phyloP scores from a whole-genome alignment of 306 rosid genomes.

The Rosa persica region DNA sequence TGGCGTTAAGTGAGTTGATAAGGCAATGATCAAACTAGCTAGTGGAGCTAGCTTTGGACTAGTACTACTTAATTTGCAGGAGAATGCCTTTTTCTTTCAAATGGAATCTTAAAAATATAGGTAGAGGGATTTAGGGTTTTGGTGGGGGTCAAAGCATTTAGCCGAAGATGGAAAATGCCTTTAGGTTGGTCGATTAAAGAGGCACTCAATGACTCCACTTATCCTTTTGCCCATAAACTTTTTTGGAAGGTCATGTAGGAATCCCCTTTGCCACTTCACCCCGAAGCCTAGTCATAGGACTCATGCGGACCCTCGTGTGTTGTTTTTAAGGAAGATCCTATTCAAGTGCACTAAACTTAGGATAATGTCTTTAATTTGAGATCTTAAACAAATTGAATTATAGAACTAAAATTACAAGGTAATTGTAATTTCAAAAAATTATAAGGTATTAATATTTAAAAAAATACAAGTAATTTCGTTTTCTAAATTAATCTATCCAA shows the following conservation, averaged over 20 bases:
- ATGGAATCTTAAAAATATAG: slow-evolving; percentile 33
- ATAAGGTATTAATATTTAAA: no score
- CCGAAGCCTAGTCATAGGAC: not conserved
- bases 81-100: slow-evolving; percentile 28
- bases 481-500: no score
- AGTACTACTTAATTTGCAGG: not conserved
- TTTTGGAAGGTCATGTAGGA: slow-evolving; percentile 19
- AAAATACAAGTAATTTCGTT: no score
- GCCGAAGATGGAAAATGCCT: slow-evolving; percentile 44
- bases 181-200: slow-evolving; percentile 21
- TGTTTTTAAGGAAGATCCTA: not conserved
- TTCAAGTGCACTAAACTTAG: not conserved
- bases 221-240: slow-evolving; percentile 5
- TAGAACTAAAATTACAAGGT: no score
- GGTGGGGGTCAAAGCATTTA: slow-evolving; percentile 31
- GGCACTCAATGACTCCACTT: slow-evolving; percentile 36
- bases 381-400: no score
- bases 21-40: slow-evolving; percentile 30
- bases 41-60: slow-evolving; percentile 39
- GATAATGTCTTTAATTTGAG: no score
- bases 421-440: no score
- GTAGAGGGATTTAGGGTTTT: slow-evolving; percentile 16
- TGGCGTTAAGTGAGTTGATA: slow-evolving; percentile 20
- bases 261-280: not conserved
- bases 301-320: not conserved